Percentiles rank a stretch among this genome's conserved stretches.
Conservation (phyloP, 2,329 filamentous ascomycete genomes). For the Aspergillus fumigatiaffinis region DNA sequence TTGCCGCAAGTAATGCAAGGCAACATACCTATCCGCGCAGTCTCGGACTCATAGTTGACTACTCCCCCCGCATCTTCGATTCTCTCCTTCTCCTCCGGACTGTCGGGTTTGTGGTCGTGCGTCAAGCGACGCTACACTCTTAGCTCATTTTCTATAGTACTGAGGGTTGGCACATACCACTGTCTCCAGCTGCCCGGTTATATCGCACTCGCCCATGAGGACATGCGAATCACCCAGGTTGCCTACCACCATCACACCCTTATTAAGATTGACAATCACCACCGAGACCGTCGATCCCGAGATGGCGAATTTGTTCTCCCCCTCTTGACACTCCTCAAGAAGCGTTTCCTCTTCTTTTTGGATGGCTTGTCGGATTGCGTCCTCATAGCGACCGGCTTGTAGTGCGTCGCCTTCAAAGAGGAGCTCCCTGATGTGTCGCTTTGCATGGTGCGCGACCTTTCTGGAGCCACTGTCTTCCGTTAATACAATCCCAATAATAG, state of each 20-base stretch:
- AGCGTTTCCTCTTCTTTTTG: slow-evolving; percentile 1
- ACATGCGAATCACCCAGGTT: slow-evolving; percentile 9
- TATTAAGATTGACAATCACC: slow-evolving; percentile 2
- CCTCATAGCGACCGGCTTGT: background rate
- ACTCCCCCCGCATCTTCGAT: slow-evolving; percentile 6
- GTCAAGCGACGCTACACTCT: slow-evolving; percentile 2
- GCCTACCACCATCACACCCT: slow-evolving; percentile 4
- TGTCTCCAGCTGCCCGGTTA: background rate
- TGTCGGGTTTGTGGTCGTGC: slow-evolving; percentile 3
- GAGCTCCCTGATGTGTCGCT: background rate
- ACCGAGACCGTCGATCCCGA: slow-evolving; percentile 5
- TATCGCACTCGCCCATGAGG: background rate
- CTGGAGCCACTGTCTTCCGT: slow-evolving; percentile 1
- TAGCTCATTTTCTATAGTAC: background rate
- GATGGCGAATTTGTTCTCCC: slow-evolving; percentile 3
- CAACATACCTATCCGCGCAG: slow-evolving; percentile 2
- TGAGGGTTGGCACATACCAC: background rate
- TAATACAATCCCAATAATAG: background rate
- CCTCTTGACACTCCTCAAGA: slow-evolving; percentile 1
- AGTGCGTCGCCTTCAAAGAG: background rate
- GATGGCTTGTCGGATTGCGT: slow-evolving; percentile 3
- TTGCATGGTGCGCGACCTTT: slow-evolving; percentile 2
- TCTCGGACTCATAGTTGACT: background rate
- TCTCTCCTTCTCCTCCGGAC: slow-evolving; percentile 1
- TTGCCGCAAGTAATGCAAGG: background rate